Percentiles rank a stretch among this genome's conserved stretches.
Conservation (phyloP, 805 yeast genomes). For the Candida oleophila region DNA sequence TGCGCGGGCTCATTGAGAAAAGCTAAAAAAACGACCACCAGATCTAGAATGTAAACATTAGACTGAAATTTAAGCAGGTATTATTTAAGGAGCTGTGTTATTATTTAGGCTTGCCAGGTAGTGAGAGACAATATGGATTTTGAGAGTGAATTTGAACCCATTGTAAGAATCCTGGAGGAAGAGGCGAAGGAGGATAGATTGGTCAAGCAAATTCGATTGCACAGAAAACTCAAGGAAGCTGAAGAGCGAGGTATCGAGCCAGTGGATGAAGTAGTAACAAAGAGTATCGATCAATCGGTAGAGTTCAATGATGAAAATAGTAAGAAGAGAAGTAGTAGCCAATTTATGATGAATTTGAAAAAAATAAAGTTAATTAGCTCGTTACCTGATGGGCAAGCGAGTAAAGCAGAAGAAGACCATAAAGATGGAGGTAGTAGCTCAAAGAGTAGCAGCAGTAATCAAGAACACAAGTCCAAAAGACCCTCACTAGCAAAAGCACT, state of each 20-base stretch:
- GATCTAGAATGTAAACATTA: neutral
- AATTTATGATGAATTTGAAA: neutral
- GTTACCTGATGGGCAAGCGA: neutral
- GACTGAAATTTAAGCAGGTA: too few species aligned
- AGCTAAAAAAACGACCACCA: too few species aligned
- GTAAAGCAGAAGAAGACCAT: too few species aligned
- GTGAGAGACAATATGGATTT: conserved; percentile 12
- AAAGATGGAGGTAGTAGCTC: neutral
- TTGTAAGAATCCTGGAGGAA: conserved; percentile 20
- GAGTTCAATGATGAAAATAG: neutral
- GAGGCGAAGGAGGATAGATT: conserved; percentile 18
- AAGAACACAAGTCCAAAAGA: neutral
- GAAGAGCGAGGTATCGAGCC: conserved; percentile 5
- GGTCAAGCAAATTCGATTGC: conserved; percentile 15
- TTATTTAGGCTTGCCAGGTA: neutral
- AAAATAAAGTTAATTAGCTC: conserved; percentile 6
- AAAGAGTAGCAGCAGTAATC: neutral
- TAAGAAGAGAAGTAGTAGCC: neutral
- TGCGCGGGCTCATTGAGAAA: too few species aligned
- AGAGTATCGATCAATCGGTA: conserved; percentile 6
- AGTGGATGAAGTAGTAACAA: conserved; percentile 3
- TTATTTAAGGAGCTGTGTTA: too few species aligned
- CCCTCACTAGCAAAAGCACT: neutral
- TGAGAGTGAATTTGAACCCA: conserved; percentile 28
- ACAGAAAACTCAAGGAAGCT: conserved; percentile 8